Base-by-base conservation (phyloP, 192 early-diverging fungal species). In the Coemansia sp. region DNA sequence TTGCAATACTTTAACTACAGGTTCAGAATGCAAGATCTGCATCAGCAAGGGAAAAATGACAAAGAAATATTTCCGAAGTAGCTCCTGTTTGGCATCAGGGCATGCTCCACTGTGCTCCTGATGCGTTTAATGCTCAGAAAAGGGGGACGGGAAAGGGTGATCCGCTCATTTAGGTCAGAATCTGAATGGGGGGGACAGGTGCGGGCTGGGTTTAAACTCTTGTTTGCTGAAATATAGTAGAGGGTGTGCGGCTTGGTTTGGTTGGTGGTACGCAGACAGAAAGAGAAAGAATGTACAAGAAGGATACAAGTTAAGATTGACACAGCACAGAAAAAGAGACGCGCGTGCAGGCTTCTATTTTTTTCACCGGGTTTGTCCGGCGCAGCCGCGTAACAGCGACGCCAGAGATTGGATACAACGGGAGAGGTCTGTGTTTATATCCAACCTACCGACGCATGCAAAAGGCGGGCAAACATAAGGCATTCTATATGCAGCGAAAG, bases 311-410 rank as follows among this genome's bases (percentile, higher is more conserved):
- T 20, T 52, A 51, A 53, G 57, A 61, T 36, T 64, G 50, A 24
- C 64, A 53, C 21, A 30, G 36, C 25, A 25, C 51, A 67, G 24
- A 30, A 56, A 66, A 63, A 73, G 59, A 73, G 71, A 36, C 64
- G 62, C 27, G 71, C 64, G 55, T 73, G 71, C 71, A 73, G 60
- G 42, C 46, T 30, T 19, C 39, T 55, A 46, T 65, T 36, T 53
- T 29, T 32, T 59, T 36, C 10, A 3, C 27, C 27, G 27, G 27
- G 6, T 33, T 27, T 20, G 25, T 56, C 6, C 57, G 20, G 53
- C 29, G 17, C 10, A 22, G 20, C 57, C 9, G 20, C 5, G 8
- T 17, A 20, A 33, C 32, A 59, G 27, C 57, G 36, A 22, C 33
- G 29, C 21, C 8, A 10, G 20, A 17, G 23, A 61, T 32, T 36